Evolutionary conservation across 2,329 filamentous ascomycete species (phyloP), one percentile per base, ranked within the genome.

Genomic region (Xylariaceae sp.): DNA sequence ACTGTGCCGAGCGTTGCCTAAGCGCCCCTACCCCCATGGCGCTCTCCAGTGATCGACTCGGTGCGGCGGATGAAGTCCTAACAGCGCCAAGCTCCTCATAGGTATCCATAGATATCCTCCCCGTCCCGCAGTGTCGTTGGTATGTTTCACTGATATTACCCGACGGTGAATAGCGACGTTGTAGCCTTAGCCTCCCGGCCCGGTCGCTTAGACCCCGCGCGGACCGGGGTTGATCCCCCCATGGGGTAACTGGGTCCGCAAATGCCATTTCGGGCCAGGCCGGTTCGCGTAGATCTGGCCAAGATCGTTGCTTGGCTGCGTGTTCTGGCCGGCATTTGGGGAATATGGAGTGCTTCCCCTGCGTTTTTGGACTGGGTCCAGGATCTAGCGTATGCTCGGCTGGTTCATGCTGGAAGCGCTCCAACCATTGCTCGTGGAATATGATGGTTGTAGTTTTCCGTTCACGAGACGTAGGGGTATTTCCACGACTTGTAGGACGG

Each of bases 191-290:
- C 9, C 32, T 7, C 6, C 7, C 3, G 10, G 32, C 32, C 32
- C 32, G 32, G 6, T 15, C 32, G n/a, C n/a, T n/a, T n/a, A n/a
- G n/a, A n/a, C n/a, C 32, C 32, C 10, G 32, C 9, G 32, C 32
- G 32, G 32, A 34, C 32, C 32, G 1, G 32, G 45, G 34, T 13
- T 47, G 16, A 3, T 10, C 16, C 4, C 36, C 36, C 15, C 36
- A 47, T 47, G 45, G 45, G 32, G 45, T 47, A 39, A 47, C 36
- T 39, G 8, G 45, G 45, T 47, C 45, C 45, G 45, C 4, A 12
- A 18, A 47, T 16, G 45, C 32, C 22, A 13, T 39, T 37, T 37
- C 36, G 36, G 9, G 19, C 19, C 45, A 47, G 19, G 45, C 15
- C 21, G 30, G 10, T 30, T 15, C 32, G 44, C 44, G 29, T 30